Evolutionary conservation across 352 stramenopile species (phyloP), one percentile per base, ranked within the genome.

Genomic region (Phytophthora podocarpi): DNA sequence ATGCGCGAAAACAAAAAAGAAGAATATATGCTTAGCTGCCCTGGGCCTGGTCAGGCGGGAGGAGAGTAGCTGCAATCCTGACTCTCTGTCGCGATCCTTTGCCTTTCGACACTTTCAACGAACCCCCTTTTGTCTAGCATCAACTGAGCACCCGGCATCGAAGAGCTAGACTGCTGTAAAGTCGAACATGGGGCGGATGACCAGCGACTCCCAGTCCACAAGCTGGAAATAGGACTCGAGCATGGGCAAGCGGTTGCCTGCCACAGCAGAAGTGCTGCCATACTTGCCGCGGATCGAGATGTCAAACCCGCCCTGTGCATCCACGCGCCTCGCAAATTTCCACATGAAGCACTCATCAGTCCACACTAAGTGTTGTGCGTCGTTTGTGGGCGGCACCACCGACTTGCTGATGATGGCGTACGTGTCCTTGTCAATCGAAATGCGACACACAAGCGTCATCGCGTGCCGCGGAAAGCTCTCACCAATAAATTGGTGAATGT

Each of bases 401-500:
- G 82, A 92, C 67, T 90, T 91, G 78, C 73, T 86, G 58, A 94
- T 76, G 62, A 94, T 92, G 26, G 76, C 85, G 35, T 90, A 94
- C 18, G 70, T 90, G 70, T 94, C 74, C 51, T 87, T 80, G 59
- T 94, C 85, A 64, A 94, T 89, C 28, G 78, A 92, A 63, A 94
- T 84, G 47, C 85, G 82, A 26, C 78, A 91, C 57, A 94, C 80
- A 10, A 94, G 74, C 24, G 79, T 90, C 80, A 94, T 92, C 6
- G 85, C 81, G 58, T 94, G 85, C 43, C 85, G 82, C 35, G 85
- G 83, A 54, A 94, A 94, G 70, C 82, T 92, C 66, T 94, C 85
- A 32, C 85, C 85, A 47, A 91, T 90, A 67, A 94, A 94, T 61
- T 94, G 85, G 67, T 94, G 85, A 63, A 94, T 94, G 49, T 94